Evolutionary conservation across 257 asterid genomes (phyloP), one percentile per base, ranked within the genome.

Genomic region (Knoxia roxburghii): DNA sequence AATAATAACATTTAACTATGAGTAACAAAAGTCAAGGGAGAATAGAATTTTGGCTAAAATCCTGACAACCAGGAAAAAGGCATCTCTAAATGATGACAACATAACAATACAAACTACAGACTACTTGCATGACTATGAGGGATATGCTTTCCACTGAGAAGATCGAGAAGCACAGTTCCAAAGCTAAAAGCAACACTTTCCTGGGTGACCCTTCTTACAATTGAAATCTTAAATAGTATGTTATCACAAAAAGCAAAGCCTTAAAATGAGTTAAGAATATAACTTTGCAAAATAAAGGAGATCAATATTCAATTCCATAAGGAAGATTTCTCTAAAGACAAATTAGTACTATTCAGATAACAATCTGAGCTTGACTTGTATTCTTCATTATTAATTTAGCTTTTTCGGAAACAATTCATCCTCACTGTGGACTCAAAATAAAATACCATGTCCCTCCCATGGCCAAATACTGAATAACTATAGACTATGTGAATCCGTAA

Each of bases 121-220:
- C n/a, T 75, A 77, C 96, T 53, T 82, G 90, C 99, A 79, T 93
- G 99, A 74, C 87, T 87, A 59, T 97, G 99, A 79, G 99, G 99
- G 64, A 93, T 90, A 81, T 94, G 99, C 78, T 90, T 94, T 77
- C 99, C 99, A 76, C 99, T 94, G 59, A 94, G 97, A 76, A 94
- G 95, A 86, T 94, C 99, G 82, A 94, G 81, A 72, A 94, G 95
- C 52, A 94, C 96, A 23, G 99, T 94, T 73, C 97, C 99, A 64
- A 90, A 90, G 87, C 99, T 94, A 82, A 90, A 94, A 69, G 81
- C 87, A 72, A 94, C 99, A 85, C 97, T 94, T 87, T 94, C 96
- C 59, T 79, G 99, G 69, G 97, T 94, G 65, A 94, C 99, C 87
- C 99, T 87, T 67, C 99, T 97, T 94, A 69, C 80, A 81, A 78